A percentile compares a stretch with the other conserved stretches of the same genome.
Conservation (phyloP, 2,329 filamentous ascomycete genomes). For the Penicillium sp. region DNA sequence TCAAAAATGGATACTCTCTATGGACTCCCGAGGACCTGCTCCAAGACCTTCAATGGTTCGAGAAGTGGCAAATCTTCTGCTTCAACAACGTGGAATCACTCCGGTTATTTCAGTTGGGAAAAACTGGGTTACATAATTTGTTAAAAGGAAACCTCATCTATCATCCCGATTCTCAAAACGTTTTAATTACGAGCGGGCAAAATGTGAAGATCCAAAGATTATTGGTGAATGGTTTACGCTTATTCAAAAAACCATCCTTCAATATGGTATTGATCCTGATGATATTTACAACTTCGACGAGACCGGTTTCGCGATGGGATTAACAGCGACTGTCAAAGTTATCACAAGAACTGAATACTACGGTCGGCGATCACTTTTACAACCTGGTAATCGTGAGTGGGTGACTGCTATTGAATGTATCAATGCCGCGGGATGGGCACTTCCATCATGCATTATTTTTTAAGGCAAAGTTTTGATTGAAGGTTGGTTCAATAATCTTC, state of each 20-base stretch:
- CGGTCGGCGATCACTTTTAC: no score
- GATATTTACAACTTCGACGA: no score
- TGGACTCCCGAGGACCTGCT: slow-evolving; percentile 1
- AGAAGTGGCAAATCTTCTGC: slow-evolving; percentile 15
- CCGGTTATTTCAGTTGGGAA: slow-evolving; percentile 1
- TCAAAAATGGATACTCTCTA: slow-evolving; percentile 11
- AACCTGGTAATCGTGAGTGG: no score
- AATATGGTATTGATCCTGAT: no score
- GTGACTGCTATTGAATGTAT: no score
- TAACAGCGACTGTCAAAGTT: no score
- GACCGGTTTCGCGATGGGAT: no score
- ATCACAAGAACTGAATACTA: no score
- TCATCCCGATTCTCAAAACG: slow-evolving; percentile 4
- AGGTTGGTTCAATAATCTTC: no score
- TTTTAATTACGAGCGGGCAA: slow-evolving; percentile 10
- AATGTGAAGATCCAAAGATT: slow-evolving; percentile 10
- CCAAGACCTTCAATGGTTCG: slow-evolving; percentile 1
- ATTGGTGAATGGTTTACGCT: not conserved
- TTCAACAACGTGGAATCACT: not conserved
- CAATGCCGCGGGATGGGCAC: no score
- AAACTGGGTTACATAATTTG: slow-evolving; percentile 12
- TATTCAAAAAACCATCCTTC: not conserved
- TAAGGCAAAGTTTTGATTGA: no score
- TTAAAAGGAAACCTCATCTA: slow-evolving; percentile 4
- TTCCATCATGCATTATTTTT: no score